Evolutionary conservation across 108 stramenopile genomes (phyloP), one percentile per base, ranked within the genome.

Genomic region (Tribonema minus): DNA sequence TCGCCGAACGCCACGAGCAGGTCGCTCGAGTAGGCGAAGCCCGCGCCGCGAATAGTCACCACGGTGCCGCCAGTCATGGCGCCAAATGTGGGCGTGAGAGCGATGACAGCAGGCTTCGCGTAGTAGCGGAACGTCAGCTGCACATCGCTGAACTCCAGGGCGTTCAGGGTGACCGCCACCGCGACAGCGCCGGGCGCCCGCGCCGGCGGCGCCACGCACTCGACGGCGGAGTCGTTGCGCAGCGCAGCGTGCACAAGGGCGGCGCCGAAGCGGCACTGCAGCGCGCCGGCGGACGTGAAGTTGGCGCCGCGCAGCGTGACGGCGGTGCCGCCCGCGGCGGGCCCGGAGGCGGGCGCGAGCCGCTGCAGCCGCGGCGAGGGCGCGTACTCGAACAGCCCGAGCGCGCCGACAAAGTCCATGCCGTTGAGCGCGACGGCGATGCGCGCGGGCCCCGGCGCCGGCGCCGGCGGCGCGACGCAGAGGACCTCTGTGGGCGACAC

Each of bases 111-210:
- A n/a, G n/a, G n/a, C n/a, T n/a, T n/a, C n/a, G n/a, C n/a, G n/a
- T n/a, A n/a, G n/a, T n/a, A n/a, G n/a, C n/a, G n/a, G n/a, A n/a
- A n/a, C n/a, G n/a, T n/a, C n/a, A n/a, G n/a, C n/a, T n/a, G n/a
- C n/a, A n/a, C n/a, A n/a, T n/a, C n/a, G n/a, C n/a, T 77, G 20
- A 68, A 77, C 3, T 77, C 76, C 32, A 77, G 28, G 35, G 58
- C 76, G 59, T 77, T 77, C 25, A 68, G 0, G 67, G 76, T 68
- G 37, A 77, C 29, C 59, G 67, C 76, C n/a, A n/a, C n/a, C n/a
- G n/a, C n/a, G n/a, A n/a, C n/a, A n/a, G n/a, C n/a, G n/a, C n/a
- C n/a, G n/a, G n/a, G n/a, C n/a, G n/a, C n/a, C n/a, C n/a, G n/a
- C n/a, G n/a, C n/a, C n/a, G n/a, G n/a, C n/a, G n/a, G n/a, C n/a